phyloP scores from a whole-genome alignment of 2,329 filamentous ascomycete species.

The Aspergillus aculeatus region DNA sequence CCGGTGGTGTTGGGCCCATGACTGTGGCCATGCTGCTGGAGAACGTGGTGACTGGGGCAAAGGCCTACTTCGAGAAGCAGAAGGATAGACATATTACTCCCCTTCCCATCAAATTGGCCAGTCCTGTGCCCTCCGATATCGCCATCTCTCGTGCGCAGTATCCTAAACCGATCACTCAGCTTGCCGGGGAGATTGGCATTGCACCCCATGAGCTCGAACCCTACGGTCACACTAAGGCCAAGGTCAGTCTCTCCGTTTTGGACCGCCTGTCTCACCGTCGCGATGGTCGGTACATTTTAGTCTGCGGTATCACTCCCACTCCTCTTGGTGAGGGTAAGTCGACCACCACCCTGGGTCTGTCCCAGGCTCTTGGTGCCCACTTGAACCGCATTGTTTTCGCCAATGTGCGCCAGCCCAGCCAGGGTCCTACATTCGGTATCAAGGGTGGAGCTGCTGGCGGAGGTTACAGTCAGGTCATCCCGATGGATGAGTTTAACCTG shows the following conservation, averaged over 20 bases:
- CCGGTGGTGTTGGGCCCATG: slow-evolving; percentile 96
- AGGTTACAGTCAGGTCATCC: slow-evolving; percentile 98
- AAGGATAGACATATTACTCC: slow-evolving; percentile 77
- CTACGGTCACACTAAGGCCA: slow-evolving; percentile 93
- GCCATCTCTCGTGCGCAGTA: slow-evolving; percentile 83
- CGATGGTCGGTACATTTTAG: slow-evolving; percentile 86
- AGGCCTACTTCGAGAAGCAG: slow-evolving; percentile 76
- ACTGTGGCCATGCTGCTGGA: slow-evolving; percentile 97
- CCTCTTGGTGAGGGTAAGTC: slow-evolving; percentile 97
- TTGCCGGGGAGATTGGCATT: slow-evolving; percentile 87
- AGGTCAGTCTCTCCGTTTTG: slow-evolving; percentile 80
- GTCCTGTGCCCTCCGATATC: slow-evolving; percentile 92
- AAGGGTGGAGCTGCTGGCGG: slow-evolving; percentile 97
- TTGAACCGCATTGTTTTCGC: slow-evolving; percentile 86
- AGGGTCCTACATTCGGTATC: slow-evolving; percentile 97
- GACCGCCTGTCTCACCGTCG: slow-evolving; percentile 81
- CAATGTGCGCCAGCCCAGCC: slow-evolving; percentile 94
- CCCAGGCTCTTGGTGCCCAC: slow-evolving; percentile 87
- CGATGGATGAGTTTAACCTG: slow-evolving; percentile 99
- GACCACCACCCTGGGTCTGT: slow-evolving; percentile 93
- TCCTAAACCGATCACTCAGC: slow-evolving; percentile 83
- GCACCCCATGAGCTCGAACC: slow-evolving; percentile 86
- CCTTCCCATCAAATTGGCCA: slow-evolving; percentile 74
- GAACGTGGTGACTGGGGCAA: slow-evolving; percentile 87
- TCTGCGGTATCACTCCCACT: slow-evolving; percentile 94